Evolutionary conservation across 2,329 filamentous ascomycete genomes (phyloP).

Genomic region (Fusarium sterilihyphosum): DNA sequence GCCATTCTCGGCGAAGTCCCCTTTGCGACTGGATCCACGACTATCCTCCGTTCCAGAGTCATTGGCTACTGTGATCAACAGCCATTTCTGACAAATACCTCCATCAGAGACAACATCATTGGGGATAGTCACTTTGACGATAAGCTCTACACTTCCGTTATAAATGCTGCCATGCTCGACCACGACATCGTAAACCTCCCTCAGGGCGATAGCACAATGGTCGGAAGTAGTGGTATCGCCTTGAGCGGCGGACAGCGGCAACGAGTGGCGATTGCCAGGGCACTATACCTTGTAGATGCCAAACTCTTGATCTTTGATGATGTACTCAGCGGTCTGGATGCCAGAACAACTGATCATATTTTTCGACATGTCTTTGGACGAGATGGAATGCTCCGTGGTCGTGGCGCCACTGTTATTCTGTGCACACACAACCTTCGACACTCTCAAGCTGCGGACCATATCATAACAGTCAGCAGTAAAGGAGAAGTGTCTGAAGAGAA

Average conservation of each 20-base stretch:
- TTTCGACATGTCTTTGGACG: slow-evolving; percentile 55
- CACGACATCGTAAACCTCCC: slow-evolving; percentile 46
- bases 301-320: slow-evolving; percentile 58
- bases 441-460: not conserved
- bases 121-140: slow-evolving; percentile 45
- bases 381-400: slow-evolving; percentile 51
- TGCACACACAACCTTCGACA: slow-evolving; percentile 44
- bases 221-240: slow-evolving; percentile 53
- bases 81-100: slow-evolving; percentile 47
- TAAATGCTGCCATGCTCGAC: slow-evolving; percentile 46
- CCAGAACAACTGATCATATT: slow-evolving; percentile 54
- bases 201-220: slow-evolving; percentile 48
- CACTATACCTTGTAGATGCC: slow-evolving; percentile 51
- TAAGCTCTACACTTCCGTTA: slow-evolving; percentile 45
- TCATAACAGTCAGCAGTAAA: not conserved
- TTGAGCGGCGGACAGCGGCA: slow-evolving; percentile 55
- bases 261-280: slow-evolving; percentile 54
- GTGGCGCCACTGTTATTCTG: slow-evolving; percentile 54
- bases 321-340: slow-evolving; percentile 55
- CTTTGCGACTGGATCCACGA: slow-evolving; percentile 13
- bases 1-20: slow-evolving; percentile 47
- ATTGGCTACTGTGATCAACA: slow-evolving; percentile 48
- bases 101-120: slow-evolving; percentile 51
- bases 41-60: slow-evolving; percentile 6
- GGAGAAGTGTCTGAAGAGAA: not conserved